Evolutionary conservation across 2,329 filamentous ascomycete species (phyloP).

Genomic region (Ophiosphaerella narmari): DNA sequence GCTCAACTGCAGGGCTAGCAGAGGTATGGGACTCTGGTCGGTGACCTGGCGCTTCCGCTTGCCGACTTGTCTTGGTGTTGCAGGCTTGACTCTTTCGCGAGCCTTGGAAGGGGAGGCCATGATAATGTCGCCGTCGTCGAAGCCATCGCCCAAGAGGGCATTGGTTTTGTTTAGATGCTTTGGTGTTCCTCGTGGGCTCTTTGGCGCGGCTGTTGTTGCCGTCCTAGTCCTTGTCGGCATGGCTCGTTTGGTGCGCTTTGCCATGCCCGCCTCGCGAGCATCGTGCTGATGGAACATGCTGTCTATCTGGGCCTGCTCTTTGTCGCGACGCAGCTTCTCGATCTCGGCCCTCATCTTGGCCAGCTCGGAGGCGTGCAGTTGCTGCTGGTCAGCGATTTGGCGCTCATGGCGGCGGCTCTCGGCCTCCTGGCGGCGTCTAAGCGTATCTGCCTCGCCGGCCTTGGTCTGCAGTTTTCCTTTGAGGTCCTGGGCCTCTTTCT

Average conservation of each 20-base stretch:
- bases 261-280: conserved; percentile 60
- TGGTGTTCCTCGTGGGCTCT: conserved; percentile 60
- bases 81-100: conserved; percentile 53
- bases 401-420: conserved; percentile 65
- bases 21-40: conserved; percentile 67
- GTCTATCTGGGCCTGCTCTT: conserved; percentile 69
- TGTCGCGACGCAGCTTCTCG: conserved; percentile 67
- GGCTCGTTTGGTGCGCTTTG: conserved; percentile 46
- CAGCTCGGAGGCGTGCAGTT: conserved; percentile 66
- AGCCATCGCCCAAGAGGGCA: conserved; percentile 71
- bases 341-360: conserved; percentile 67
- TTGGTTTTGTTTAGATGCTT: conserved; percentile 61
- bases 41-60: conserved; percentile 70
- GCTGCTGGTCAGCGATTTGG: conserved; percentile 65
- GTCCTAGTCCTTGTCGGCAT: conserved; percentile 31
- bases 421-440: conserved; percentile 72
- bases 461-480: conserved; percentile 55
- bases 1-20: conserved; percentile 57
- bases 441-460: conserved; percentile 73
- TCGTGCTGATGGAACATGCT: conserved; percentile 75
- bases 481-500: conserved; percentile 29
- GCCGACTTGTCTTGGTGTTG: conserved; percentile 64
- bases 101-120: conserved; percentile 60
- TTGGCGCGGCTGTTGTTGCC: conserved; percentile 4
- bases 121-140: conserved; percentile 69